Conservation (phyloP, 306 rosid genomes). For the Dicorynia guianensis region DNA sequence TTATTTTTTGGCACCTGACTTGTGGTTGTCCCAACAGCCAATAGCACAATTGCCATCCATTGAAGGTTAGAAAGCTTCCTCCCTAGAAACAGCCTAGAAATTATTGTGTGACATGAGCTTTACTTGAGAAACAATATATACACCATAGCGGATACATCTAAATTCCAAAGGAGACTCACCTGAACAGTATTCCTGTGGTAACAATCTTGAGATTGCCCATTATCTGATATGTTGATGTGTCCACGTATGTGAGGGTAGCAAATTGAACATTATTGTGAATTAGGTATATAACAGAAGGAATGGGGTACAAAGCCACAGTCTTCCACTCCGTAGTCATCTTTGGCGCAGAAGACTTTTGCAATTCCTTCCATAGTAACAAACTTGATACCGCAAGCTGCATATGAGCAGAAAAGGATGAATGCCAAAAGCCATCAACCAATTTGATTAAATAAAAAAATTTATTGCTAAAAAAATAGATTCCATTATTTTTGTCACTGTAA, state of each 20-base stretch:
- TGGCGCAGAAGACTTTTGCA: constrained; percentile 45
- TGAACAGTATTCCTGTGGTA: constrained; percentile 72
- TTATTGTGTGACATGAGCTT: background rate
- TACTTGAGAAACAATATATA: background rate
- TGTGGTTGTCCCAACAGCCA: constrained; percentile 79
- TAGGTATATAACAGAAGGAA: constrained; percentile 72
- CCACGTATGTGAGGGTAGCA: constrained; percentile 70
- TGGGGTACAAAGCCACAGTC: constrained; percentile 62
- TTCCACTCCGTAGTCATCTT: constrained; percentile 72
- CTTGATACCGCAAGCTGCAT: constrained; percentile 68
- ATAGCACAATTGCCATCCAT: constrained; percentile 73
- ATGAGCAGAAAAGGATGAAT: background rate
- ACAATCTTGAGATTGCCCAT: constrained; percentile 84
- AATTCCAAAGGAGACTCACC: constrained; percentile 43
- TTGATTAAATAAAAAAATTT: constrained; percentile 11
- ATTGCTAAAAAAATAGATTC: background rate
- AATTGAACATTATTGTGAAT: constrained; percentile 76
- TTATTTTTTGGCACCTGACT: constrained; percentile 56
- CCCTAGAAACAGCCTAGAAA: constrained; percentile 59
- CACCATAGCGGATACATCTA: background rate
- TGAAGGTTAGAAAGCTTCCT: constrained; percentile 69
- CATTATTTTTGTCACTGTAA: constrained; percentile 7
- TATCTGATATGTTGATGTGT: constrained; percentile 82
- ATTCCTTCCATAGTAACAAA: constrained; percentile 65
- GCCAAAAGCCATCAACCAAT: background rate